Base-by-base conservation (phyloP, 345 rosid genomes). In the Stellera chamaejasme region DNA sequence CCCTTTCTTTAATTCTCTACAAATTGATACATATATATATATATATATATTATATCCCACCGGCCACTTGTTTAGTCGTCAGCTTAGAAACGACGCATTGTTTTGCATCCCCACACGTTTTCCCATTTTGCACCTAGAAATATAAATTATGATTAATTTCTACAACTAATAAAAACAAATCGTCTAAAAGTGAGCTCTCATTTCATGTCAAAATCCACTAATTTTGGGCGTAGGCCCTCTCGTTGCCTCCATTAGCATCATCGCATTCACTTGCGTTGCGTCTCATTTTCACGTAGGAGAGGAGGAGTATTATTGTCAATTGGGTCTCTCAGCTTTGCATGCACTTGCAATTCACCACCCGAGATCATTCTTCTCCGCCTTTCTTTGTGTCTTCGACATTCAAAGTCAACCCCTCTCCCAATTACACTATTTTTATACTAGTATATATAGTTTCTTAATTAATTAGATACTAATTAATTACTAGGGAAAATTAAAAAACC, bases 41-140 rank as follows among this genome's bases (percentile, higher is more conserved):
- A n/a, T n/a, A n/a, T n/a, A n/a, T n/a, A n/a, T n/a, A n/a, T n/a
- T n/a, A 32, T 32, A 32, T 68, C 74, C 59, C 58, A 43, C 58
- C n/a, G n/a, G n/a, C 62, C 67, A 66, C 57, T 65, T 68, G 48
- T 54, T 58, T 75, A 70, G 78, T 79, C 85, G 78, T 79, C 85
- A 70, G 96, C 96, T 80, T 87, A 77, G 56, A 72, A 74, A 79
- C 85, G 77, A 87, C 89, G 96, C 96, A 59, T 78, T 76, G 84
- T 55, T 66, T 70, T 32, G 51, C 64, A 50, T 56, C 76, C 88
- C 87, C 39, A 70, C 84, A 67, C 59, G 67, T 60, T 27, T 69
- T 52, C 32, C 54, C 12, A 14, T 8, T 26, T 44, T 57, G 2
- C 50, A 15, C 14, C 23, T 19, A 19, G 1, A 19, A 19, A 19